Evolutionary conservation across 768 basidiomycete genomes (phyloP).

Genomic region (Porphyrellus cyaneotinctus): DNA sequence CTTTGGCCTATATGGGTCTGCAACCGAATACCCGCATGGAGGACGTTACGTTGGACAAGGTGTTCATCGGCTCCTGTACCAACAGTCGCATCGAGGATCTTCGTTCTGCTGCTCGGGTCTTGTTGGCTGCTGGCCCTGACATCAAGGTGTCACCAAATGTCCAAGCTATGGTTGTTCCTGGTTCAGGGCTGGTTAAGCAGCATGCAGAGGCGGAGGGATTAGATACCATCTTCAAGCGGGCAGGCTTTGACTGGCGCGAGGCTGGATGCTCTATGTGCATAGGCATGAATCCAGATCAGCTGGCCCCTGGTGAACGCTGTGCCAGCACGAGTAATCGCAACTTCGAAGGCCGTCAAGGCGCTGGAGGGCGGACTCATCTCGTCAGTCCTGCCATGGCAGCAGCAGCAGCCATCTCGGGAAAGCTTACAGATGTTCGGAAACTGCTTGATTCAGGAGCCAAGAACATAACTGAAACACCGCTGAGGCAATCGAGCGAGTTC

Average conservation of each 20-base stretch:
- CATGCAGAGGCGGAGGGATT: constrained; percentile 90
- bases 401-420: constrained; percentile 83
- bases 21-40: constrained; percentile 74
- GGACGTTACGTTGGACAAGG: constrained; percentile 77
- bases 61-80: constrained; percentile 93
- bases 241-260: constrained; percentile 94
- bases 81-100: constrained; percentile 93
- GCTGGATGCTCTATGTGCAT: constrained; percentile 96
- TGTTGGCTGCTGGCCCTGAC: constrained; percentile 67
- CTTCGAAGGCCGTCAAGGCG: constrained; percentile 86
- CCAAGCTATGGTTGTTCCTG: constrained; percentile 88
- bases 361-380: constrained; percentile 86
- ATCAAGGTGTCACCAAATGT: constrained; percentile 72
- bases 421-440: constrained; percentile 81
- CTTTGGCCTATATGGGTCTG: constrained; percentile 86
- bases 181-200: constrained; percentile 85
- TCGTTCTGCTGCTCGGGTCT: constrained; percentile 73
- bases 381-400: constrained; percentile 92
- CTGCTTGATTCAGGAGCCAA: constrained; percentile 50
- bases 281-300: constrained; percentile 93
- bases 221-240: constrained; percentile 80
- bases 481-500: constrained; percentile 78
- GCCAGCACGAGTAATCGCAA: constrained; percentile 93
- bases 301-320: constrained; percentile 78
- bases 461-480: constrained; percentile 40